phyloP scores from a whole-genome alignment of 2,329 filamentous ascomycete species.

The Blumeria hordei region DNA sequence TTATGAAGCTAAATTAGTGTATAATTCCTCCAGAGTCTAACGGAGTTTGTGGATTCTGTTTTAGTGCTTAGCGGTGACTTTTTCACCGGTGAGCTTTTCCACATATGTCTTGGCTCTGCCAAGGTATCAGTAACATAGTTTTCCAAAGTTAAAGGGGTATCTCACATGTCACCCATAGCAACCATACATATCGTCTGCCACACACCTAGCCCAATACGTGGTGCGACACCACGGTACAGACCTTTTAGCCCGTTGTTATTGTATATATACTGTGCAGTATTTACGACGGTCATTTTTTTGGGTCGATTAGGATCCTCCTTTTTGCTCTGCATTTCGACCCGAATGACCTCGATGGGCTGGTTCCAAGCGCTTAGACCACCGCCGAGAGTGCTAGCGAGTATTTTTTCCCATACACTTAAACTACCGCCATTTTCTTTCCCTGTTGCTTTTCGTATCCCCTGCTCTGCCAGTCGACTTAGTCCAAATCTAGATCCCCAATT shows the following conservation, averaged over 20 bases:
- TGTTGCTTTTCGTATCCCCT: constrained; percentile 54
- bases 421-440: constrained; percentile 61
- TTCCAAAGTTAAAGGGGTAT: constrained; percentile 12
- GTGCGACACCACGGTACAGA: constrained; percentile 84
- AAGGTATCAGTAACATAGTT: constrained; percentile 5
- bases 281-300: constrained; percentile 95
- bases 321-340: constrained; percentile 99
- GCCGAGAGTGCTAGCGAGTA: constrained; percentile 63
- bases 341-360: constrained; percentile 98
- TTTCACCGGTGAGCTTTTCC: constrained; percentile 39
- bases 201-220: constrained; percentile 80
- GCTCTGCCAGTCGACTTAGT: constrained; percentile 74
- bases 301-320: constrained; percentile 91
- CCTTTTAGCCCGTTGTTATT: constrained; percentile 66
- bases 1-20: no score
- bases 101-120: constrained; percentile 41
- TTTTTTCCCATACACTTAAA: constrained; percentile 64
- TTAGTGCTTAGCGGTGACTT: constrained; percentile 44
- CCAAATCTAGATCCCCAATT: constrained; percentile 98
- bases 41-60: no score
- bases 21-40: no score
- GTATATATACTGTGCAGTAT: constrained; percentile 74
- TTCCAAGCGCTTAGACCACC: constrained; percentile 96
- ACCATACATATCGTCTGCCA: constrained; percentile 99
- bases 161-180: constrained; percentile 90